These are phyloP conservation scores for Phyllosticta citriasiana DNA, from an alignment of 2,329 filamentous ascomycete species.

Conservation along the genomic window DNA sequence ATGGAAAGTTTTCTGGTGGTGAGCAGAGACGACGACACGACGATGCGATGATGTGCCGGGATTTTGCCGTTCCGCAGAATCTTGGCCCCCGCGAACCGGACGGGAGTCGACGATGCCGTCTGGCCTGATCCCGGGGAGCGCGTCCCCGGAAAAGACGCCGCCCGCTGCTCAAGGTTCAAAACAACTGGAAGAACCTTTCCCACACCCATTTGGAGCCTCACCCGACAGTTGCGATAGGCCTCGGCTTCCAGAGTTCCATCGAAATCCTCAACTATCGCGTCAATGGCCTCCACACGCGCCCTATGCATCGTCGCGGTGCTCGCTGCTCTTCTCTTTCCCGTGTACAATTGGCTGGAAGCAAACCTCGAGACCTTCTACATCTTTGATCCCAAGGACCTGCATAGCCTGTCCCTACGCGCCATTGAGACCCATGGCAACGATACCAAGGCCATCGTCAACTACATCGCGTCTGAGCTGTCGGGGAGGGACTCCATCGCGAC, in stretches of 20 bases:
- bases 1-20: too few species aligned
- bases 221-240: not conserved
- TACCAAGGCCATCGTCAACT: slow-evolving; percentile 57
- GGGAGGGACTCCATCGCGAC: slow-evolving; percentile 9
- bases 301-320: slow-evolving; percentile 5
- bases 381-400: slow-evolving; percentile 59
- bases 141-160: too few species aligned
- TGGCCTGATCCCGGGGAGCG: too few species aligned
- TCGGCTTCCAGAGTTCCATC: not conserved
- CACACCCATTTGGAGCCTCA: not conserved
- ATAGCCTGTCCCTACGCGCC: slow-evolving; percentile 56
- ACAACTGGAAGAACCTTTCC: not conserved
- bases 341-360: slow-evolving; percentile 8
- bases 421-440: slow-evolving; percentile 64
- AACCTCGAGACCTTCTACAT: slow-evolving; percentile 52
- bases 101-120: not conserved
- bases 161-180: not conserved
- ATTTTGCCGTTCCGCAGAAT: too few species aligned
- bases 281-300: slow-evolving; percentile 3
- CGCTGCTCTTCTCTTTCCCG: slow-evolving; percentile 1
- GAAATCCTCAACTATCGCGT: not conserved
- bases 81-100: too few species aligned
- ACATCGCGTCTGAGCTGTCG: slow-evolving; percentile 59
- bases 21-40: too few species aligned
- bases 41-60: too few species aligned